Percentiles rank a stretch among this genome's conserved stretches.
phyloP scores from a whole-genome alignment of 352 stramenopile species.

The Phytopythium cucurbitacearum region DNA sequence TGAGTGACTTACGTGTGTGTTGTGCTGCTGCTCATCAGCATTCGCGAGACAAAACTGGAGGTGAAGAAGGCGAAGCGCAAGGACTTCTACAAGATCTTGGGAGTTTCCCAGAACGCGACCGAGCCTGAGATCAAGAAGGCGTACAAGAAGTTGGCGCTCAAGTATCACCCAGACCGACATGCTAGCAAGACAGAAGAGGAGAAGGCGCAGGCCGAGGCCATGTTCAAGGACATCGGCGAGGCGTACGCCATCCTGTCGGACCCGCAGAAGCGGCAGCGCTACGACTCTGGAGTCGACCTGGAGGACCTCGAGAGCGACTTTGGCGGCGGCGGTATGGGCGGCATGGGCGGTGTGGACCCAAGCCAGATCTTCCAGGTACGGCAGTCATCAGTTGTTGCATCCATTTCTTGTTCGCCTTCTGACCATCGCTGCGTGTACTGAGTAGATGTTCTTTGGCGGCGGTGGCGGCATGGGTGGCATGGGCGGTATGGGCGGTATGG shows the following conservation, averaged over 20 bases:
- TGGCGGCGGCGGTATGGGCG: conserved; percentile 70
- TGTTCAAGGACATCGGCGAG: conserved; percentile 96
- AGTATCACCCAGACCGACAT: conserved; percentile 96
- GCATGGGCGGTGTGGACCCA: conserved; percentile 78
- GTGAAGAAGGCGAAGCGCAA: conserved; percentile 95
- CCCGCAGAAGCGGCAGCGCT: conserved; percentile 89
- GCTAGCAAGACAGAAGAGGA: conserved; percentile 87
- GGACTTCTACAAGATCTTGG: conserved; percentile 95
- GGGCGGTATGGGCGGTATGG: conserved; percentile 46
- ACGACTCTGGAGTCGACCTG: conserved; percentile 94
- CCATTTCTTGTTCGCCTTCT: background rate
- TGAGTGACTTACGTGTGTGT: background rate
- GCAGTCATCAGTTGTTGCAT: background rate
- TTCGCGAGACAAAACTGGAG: conserved; percentile 87
- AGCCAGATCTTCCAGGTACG: conserved; percentile 83
- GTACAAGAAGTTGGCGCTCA: conserved; percentile 92
- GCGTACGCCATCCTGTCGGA: conserved; percentile 96
- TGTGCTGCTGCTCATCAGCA: conserved; percentile 26
- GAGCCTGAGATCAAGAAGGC: conserved; percentile 98
- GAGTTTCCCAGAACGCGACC: conserved; percentile 71
- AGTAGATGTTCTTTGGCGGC: conserved; percentile 80
- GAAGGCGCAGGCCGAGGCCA: conserved; percentile 87
- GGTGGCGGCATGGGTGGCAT: conserved; percentile 50
- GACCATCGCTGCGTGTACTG: background rate
- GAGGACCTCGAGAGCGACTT: conserved; percentile 92